These are phyloP conservation scores for Colletotrichum tropicale DNA, from an alignment of 2,329 filamentous ascomycete genomes.

Conservation along the genomic window DNA sequence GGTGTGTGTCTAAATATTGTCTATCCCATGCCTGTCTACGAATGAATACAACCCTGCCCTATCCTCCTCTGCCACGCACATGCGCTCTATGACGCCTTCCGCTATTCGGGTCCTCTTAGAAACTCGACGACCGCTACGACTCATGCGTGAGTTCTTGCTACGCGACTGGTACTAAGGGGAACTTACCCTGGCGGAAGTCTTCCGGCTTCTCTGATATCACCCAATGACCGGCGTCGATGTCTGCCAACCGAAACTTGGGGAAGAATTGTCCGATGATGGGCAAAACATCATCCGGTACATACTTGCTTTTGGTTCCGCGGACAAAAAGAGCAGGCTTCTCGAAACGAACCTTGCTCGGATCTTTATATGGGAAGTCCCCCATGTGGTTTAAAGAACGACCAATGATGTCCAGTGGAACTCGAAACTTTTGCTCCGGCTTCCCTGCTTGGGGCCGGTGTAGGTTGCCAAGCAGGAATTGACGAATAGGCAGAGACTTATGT, in stretches of 20 bases:
- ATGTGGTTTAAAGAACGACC: constrained; percentile 72
- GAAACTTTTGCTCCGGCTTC: constrained; percentile 69
- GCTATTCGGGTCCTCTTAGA: constrained; percentile 53
- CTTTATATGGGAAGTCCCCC: constrained; percentile 86
- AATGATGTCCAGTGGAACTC: constrained; percentile 78
- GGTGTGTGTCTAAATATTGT: neutral
- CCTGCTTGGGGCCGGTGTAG: constrained; percentile 59
- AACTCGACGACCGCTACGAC: constrained; percentile 67
- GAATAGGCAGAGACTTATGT: constrained; percentile 69
- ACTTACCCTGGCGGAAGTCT: constrained; percentile 74
- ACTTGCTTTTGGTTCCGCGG: constrained; percentile 76
- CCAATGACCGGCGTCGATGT: constrained; percentile 86
- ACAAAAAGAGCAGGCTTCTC: constrained; percentile 83
- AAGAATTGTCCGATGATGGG: constrained; percentile 85
- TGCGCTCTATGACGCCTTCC: no score
- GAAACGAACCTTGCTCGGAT: constrained; percentile 72
- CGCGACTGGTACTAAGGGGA: neutral
- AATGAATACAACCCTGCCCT: neutral
- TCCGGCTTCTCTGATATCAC: constrained; percentile 87
- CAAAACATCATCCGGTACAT: constrained; percentile 80
- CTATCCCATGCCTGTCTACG: neutral
- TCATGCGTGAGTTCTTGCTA: neutral
- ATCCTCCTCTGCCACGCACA: neutral
- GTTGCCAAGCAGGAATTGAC: constrained; percentile 93
- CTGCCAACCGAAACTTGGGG: constrained; percentile 73